These are phyloP conservation scores for Arctium lappa DNA, from an alignment of 129 eudicot species.

Conservation along the genomic window DNA sequence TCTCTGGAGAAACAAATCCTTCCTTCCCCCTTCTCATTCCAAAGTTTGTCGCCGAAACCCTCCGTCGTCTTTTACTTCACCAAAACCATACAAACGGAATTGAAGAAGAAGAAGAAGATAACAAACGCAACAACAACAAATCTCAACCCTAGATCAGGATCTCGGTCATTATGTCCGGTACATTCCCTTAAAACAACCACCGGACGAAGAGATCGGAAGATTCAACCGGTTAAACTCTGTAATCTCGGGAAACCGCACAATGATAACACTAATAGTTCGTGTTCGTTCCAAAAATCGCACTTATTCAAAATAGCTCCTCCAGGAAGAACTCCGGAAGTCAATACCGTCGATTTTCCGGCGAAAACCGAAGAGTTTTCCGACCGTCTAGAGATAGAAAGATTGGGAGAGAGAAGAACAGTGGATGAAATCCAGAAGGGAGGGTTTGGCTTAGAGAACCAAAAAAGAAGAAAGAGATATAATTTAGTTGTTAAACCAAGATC, in stretches of 20 bases:
- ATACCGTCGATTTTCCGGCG: constrained; percentile 24
- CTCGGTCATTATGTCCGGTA: too few relatives aligned
- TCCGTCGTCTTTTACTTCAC: constrained; percentile 59
- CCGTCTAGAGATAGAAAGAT: constrained; percentile 11
- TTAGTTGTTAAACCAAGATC: too few relatives aligned
- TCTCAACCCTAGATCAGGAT: constrained; percentile 44
- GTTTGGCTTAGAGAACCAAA: constrained; percentile 44
- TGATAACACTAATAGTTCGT: constrained; percentile 1
- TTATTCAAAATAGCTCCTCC: constrained; percentile 11
- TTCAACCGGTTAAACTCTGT: too few relatives aligned
- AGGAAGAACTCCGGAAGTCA: constrained; percentile 6
- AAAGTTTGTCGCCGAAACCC: constrained; percentile 25
- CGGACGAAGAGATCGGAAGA: too few relatives aligned
- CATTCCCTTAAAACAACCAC: too few relatives aligned
- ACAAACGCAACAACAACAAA: constrained; percentile 24
- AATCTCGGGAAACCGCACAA: too few relatives aligned
- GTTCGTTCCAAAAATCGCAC: not conserved
- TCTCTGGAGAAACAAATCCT: constrained; percentile 78
- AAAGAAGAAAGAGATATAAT: constrained; percentile 51
- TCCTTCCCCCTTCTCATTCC: constrained; percentile 97
- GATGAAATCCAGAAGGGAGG: constrained; percentile 40
- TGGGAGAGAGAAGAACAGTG: constrained; percentile 43
- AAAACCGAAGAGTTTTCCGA: constrained; percentile 23
- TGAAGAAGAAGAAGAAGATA: not conserved
- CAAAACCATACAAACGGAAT: constrained; percentile 10